Percentiles rank a stretch among this genome's conserved stretches.
phyloP scores from a whole-genome alignment of 2,329 filamentous ascomycete genomes.

The Fusarium globosum region DNA sequence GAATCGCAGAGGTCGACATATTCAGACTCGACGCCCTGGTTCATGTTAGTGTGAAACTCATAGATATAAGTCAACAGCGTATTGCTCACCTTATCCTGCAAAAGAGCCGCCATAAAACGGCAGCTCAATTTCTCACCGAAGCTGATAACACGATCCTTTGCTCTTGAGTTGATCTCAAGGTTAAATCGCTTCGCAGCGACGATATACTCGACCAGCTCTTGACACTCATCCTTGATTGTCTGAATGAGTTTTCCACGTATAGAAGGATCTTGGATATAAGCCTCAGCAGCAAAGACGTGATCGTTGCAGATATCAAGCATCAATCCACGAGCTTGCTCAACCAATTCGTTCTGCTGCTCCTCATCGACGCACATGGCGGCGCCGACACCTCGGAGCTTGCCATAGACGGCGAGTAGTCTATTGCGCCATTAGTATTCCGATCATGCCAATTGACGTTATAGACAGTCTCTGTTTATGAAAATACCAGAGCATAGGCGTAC shows the following conservation, averaged over 20 bases:
- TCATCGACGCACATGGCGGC: slow-evolving; percentile 63
- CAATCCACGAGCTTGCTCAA: slow-evolving; percentile 75
- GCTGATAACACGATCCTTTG: slow-evolving; percentile 89
- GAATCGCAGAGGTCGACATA: slow-evolving; percentile 91
- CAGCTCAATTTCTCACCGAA: slow-evolving; percentile 97
- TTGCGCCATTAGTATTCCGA: background rate
- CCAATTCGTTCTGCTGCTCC: slow-evolving; percentile 61
- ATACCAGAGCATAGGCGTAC: slow-evolving; percentile 62
- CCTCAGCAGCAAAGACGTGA: slow-evolving; percentile 78
- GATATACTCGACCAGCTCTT: slow-evolving; percentile 80
- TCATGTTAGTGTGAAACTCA: slow-evolving; percentile 42
- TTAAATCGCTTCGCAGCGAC: slow-evolving; percentile 73
- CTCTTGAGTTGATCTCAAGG: slow-evolving; percentile 80
- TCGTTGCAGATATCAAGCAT: slow-evolving; percentile 86
- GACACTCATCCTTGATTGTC: slow-evolving; percentile 82
- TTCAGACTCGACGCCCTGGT: slow-evolving; percentile 80
- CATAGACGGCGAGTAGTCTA: slow-evolving; percentile 70
- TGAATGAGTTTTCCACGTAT: slow-evolving; percentile 69
- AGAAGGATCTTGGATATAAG: slow-evolving; percentile 67
- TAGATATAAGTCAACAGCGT: background rate
- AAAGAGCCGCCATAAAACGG: slow-evolving; percentile 85
- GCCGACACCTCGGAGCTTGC: slow-evolving; percentile 65
- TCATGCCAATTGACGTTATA: background rate
- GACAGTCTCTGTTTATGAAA: background rate
- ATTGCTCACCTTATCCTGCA: slow-evolving; percentile 74